These are phyloP conservation scores for Pseudopyrenochaeta lycopersici DNA, from an alignment of 2,329 filamentous ascomycete genomes.

Conservation along the genomic window DNA sequence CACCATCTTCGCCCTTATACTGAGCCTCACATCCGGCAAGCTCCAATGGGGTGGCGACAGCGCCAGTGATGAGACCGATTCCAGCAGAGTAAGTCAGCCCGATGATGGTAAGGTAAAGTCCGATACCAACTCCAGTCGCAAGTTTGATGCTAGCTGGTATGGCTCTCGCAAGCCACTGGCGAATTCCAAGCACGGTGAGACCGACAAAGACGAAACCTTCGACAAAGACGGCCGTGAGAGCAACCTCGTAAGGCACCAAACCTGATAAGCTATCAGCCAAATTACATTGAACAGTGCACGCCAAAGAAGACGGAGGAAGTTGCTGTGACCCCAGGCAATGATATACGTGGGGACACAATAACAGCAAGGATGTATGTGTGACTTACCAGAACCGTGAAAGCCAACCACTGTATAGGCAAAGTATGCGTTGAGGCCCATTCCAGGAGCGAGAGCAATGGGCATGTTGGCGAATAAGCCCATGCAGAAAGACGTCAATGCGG, in stretches of 20 bases:
- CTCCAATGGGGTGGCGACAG: constrained; percentile 72
- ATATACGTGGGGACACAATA: neutral
- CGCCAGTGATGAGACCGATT: constrained; percentile 79
- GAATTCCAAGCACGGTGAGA: constrained; percentile 76
- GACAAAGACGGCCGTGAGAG: constrained; percentile 86
- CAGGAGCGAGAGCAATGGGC: constrained; percentile 76
- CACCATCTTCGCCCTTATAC: constrained; percentile 51
- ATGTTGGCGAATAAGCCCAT: constrained; percentile 87
- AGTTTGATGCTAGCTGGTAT: constrained; percentile 88
- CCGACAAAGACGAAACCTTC: constrained; percentile 87
- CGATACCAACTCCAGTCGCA: constrained; percentile 85
- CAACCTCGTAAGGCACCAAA: constrained; percentile 76
- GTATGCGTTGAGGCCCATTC: constrained; percentile 87
- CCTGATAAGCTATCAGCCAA: constrained; percentile 33
- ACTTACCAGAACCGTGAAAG: constrained; percentile 71
- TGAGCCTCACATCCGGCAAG: constrained; percentile 76
- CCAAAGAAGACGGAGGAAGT: neutral
- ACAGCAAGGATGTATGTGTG: neutral
- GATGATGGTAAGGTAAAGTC: constrained; percentile 80
- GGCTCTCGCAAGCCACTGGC: constrained; percentile 74
- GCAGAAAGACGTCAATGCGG: constrained; percentile 79
- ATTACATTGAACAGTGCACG: constrained; percentile 3
- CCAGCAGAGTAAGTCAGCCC: constrained; percentile 82
- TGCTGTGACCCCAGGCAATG: too few relatives aligned
- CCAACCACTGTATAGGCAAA: constrained; percentile 86